Conservation (phyloP, 2,329 filamentous ascomycete genomes). For the Diaporthe sp. region DNA sequence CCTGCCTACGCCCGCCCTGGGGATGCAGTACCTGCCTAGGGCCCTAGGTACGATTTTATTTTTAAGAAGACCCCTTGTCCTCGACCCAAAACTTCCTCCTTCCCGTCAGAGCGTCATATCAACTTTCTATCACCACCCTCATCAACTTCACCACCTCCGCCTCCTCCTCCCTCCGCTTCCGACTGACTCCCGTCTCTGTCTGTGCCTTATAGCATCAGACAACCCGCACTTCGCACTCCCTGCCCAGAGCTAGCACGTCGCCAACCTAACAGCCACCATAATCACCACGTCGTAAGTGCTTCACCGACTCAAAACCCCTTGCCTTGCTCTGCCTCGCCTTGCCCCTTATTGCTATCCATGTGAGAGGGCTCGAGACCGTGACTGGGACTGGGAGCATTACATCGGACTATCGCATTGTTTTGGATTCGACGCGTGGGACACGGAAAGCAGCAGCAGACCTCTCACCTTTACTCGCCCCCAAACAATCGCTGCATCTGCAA, state of each 20-base stretch:
- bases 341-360: neutral
- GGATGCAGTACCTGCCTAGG: conserved; percentile 27
- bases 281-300: conserved; percentile 6
- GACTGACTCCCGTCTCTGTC: neutral
- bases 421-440: conserved; percentile 30
- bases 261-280: neutral
- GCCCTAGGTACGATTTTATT: conserved; percentile 36
- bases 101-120: conserved; percentile 38
- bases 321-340: neutral
- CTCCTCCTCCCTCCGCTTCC: neutral
- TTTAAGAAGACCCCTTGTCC: conserved; percentile 43
- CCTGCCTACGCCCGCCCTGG: conserved; percentile 1
- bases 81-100: conserved; percentile 37
- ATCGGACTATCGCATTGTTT: conserved; percentile 31
- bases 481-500: conserved; percentile 2
- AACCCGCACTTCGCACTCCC: neutral
- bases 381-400: conserved; percentile 10
- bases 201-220: conserved; percentile 22
- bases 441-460: conserved; percentile 5
- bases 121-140: conserved; percentile 27
- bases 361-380: neutral
- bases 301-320: conserved; percentile 3
- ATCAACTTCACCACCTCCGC: conserved; percentile 24
- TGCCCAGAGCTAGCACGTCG: neutral
- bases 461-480: neutral